Conservation (phyloP, 805 yeast genomes). For the Komagataella kurtzmanii region DNA sequence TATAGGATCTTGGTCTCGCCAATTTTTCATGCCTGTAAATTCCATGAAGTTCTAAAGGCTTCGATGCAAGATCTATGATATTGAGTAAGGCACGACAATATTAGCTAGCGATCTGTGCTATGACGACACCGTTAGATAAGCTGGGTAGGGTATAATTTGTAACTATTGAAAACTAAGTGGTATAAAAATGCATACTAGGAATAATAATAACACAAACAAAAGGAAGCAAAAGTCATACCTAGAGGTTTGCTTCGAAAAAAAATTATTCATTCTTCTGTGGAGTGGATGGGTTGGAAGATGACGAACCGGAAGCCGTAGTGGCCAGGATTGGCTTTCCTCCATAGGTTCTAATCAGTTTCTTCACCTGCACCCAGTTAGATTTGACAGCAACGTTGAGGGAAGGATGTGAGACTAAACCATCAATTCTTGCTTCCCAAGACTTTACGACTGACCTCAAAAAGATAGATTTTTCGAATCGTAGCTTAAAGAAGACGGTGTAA, state of each 20-base stretch:
- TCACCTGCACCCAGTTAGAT: slow-evolving; percentile 34
- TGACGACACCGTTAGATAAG: not conserved
- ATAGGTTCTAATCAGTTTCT: slow-evolving; percentile 15
- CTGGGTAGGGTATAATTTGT: not conserved
- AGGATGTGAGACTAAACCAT: slow-evolving; percentile 41
- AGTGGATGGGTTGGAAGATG: not conserved
- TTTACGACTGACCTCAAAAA: slow-evolving; percentile 60
- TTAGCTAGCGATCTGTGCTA: not conserved
- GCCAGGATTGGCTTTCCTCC: slow-evolving; percentile 3
- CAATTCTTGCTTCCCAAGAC: slow-evolving; percentile 48
- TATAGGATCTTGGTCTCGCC: not conserved
- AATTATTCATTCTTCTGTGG: not conserved
- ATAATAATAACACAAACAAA: not conserved
- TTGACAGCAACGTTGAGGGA: slow-evolving; percentile 36
- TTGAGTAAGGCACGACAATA: not conserved
- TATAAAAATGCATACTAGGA: not conserved
- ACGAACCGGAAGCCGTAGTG: not conserved
- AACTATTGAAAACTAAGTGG: not conserved
- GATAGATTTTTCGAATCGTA: slow-evolving; percentile 64
- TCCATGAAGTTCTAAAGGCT: not conserved
- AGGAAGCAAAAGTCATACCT: not conserved
- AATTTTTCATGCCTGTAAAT: not conserved
- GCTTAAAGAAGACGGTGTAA: slow-evolving; percentile 54
- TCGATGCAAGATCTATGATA: not conserved
- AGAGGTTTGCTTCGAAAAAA: not conserved